These are phyloP conservation scores for Balakata baccata DNA, from an alignment of 345 rosid species.

Conservation along the genomic window DNA sequence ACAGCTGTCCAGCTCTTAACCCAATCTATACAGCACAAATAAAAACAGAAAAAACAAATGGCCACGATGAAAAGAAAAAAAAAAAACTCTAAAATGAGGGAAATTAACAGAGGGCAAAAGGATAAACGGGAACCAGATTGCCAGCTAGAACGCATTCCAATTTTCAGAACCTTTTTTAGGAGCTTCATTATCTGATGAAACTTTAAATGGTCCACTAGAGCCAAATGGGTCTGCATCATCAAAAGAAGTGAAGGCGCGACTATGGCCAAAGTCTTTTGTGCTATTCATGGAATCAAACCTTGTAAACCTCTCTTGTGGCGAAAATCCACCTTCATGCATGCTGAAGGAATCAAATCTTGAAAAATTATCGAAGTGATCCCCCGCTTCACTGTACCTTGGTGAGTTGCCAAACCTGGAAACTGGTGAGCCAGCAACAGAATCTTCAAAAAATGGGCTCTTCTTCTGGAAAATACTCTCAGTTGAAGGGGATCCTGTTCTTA, in stretches of 20 bases:
- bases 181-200: constrained; percentile 55
- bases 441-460: constrained; percentile 73
- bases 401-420: constrained; percentile 77
- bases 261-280: constrained; percentile 29
- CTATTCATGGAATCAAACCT: constrained; percentile 70
- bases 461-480: constrained; percentile 46
- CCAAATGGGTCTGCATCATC: constrained; percentile 93
- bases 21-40: constrained; percentile 31
- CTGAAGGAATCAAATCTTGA: constrained; percentile 94
- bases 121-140: no score
- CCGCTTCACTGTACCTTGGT: constrained; percentile 73
- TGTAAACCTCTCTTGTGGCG: constrained; percentile 54
- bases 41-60: background rate
- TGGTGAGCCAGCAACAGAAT: constrained; percentile 86
- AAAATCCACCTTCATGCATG: constrained; percentile 55
- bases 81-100: constrained; percentile 4
- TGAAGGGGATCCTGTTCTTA: constrained; percentile 56
- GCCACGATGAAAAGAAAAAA: background rate
- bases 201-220: constrained; percentile 82
- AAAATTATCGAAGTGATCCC: constrained; percentile 64
- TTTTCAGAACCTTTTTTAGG: constrained; percentile 57
- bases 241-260: constrained; percentile 60
- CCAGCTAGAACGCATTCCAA: constrained; percentile 63
- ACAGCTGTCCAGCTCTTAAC: constrained; percentile 31
- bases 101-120: background rate